Evolutionary conservation across 208 protist species (phyloP).

Genomic region (Pavlovales sp.): DNA sequence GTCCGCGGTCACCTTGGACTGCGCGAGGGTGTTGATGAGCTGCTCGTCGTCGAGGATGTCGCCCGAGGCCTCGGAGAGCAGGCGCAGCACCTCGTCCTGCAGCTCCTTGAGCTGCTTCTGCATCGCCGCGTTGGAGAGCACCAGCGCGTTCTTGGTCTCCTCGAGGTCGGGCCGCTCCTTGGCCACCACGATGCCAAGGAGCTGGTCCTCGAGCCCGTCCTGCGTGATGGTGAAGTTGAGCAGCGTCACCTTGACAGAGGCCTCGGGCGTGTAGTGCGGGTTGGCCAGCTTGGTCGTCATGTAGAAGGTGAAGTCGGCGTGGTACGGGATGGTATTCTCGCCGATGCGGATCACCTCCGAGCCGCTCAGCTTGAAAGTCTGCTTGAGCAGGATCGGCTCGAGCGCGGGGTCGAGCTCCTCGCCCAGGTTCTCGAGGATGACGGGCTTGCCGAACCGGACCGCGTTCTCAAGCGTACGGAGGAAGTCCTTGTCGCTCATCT

Average conservation of each 20-base stretch:
- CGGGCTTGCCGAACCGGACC: slow-evolving; percentile 87
- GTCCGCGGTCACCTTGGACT: slow-evolving; percentile 85
- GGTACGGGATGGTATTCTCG: slow-evolving; percentile 88
- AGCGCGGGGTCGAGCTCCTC: slow-evolving; percentile 89
- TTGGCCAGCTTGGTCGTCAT: slow-evolving; percentile 97
- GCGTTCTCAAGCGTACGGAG: slow-evolving; percentile 83
- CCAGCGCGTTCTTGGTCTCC: slow-evolving; percentile 82
- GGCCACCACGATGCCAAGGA: slow-evolving; percentile 90
- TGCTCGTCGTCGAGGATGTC: slow-evolving; percentile 94
- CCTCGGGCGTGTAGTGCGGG: slow-evolving; percentile 93
- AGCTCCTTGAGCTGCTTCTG: slow-evolving; percentile 88
- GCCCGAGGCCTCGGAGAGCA: slow-evolving; percentile 85
- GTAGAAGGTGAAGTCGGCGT: slow-evolving; percentile 92
- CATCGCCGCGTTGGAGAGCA: slow-evolving; percentile 90
- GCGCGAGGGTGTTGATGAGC: slow-evolving; percentile 90
- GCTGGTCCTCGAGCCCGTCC: slow-evolving; percentile 93
- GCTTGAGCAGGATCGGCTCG: slow-evolving; percentile 85
- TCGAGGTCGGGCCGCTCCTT: slow-evolving; percentile 94
- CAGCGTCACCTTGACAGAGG: slow-evolving; percentile 92
- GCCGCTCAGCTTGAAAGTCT: slow-evolving; percentile 83
- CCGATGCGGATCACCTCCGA: slow-evolving; percentile 91
- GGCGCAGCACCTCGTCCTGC: slow-evolving; percentile 89
- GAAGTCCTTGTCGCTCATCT: slow-evolving; percentile 85
- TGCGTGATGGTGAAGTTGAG: slow-evolving; percentile 98
- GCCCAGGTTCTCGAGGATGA: slow-evolving; percentile 91